These are phyloP conservation scores for Botryotinia narcissicola DNA, from an alignment of 2,329 filamentous ascomycete genomes.

Conservation along the genomic window DNA sequence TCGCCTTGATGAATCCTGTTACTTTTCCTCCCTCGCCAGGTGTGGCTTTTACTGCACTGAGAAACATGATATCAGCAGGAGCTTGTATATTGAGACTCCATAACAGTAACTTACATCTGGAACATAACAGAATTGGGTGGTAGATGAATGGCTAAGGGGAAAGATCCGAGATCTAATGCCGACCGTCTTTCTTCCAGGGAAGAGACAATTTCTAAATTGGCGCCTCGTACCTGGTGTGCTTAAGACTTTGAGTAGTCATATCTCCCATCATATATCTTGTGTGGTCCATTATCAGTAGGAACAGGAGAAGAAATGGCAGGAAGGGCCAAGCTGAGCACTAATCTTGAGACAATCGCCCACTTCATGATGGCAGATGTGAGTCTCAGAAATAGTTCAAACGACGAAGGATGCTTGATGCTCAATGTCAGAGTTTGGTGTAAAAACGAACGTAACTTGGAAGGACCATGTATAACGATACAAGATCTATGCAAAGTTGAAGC, in stretches of 20 bases:
- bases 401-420: neutral
- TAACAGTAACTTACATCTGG: neutral
- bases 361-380: neutral
- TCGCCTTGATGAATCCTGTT: neutral
- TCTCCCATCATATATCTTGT: neutral
- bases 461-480: neutral
- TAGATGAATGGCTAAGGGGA: neutral
- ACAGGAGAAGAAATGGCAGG: neutral
- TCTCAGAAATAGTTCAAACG: neutral
- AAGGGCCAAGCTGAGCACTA: neutral
- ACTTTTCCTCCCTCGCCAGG: neutral
- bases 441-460: neutral
- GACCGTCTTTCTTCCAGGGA: neutral
- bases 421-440: neutral
- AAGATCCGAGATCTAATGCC: neutral
- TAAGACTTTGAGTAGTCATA: neutral
- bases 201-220: neutral
- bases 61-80: neutral
- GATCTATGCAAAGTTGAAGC: neutral
- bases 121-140: neutral
- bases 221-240: neutral
- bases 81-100: neutral
- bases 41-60: neutral
- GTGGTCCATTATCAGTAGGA: no score
- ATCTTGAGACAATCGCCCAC: neutral